Evolutionary conservation across 2,329 filamentous ascomycete species (phyloP).

Genomic region (Sporothrix phasma): DNA sequence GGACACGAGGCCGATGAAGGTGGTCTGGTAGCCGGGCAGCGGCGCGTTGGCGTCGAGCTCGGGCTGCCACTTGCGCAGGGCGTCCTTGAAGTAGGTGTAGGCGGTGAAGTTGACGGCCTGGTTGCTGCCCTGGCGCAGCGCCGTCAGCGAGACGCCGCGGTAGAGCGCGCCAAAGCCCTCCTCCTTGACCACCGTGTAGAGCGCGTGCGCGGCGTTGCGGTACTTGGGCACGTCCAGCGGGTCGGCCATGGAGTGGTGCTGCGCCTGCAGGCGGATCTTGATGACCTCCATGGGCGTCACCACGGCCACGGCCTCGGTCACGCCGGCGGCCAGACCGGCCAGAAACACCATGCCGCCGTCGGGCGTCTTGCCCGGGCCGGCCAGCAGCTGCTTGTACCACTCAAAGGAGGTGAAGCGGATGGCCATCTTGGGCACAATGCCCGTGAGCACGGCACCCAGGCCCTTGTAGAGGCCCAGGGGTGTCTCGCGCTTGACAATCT

Average conservation of each 20-base stretch:
- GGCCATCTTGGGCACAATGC: constrained; percentile 98
- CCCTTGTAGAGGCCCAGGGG: constrained; percentile 94
- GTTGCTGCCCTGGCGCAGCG: constrained; percentile 88
- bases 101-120: constrained; percentile 99
- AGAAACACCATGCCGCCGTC: constrained; percentile 60
- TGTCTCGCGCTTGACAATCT: constrained; percentile 85
- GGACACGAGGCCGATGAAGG: constrained; percentile 77
- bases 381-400: constrained; percentile 77
- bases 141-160: constrained; percentile 86
- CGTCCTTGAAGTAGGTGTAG: constrained; percentile 85
- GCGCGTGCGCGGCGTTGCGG: constrained; percentile 75
- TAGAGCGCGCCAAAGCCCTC: constrained; percentile 84
- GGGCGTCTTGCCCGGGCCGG: constrained; percentile 47
- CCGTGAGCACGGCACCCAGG: constrained; percentile 89
- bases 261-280: constrained; percentile 96
- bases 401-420: constrained; percentile 98
- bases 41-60: constrained; percentile 48
- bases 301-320: constrained; percentile 92
- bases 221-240: constrained; percentile 95
- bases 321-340: constrained; percentile 77
- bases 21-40: constrained; percentile 83
- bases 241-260: constrained; percentile 96
- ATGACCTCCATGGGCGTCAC: constrained; percentile 99
- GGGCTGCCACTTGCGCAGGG: constrained; percentile 62
- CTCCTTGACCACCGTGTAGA: constrained; percentile 84